Conservation (phyloP, 495 filamentous ascomycete species). For the Neurospora pannonica region DNA sequence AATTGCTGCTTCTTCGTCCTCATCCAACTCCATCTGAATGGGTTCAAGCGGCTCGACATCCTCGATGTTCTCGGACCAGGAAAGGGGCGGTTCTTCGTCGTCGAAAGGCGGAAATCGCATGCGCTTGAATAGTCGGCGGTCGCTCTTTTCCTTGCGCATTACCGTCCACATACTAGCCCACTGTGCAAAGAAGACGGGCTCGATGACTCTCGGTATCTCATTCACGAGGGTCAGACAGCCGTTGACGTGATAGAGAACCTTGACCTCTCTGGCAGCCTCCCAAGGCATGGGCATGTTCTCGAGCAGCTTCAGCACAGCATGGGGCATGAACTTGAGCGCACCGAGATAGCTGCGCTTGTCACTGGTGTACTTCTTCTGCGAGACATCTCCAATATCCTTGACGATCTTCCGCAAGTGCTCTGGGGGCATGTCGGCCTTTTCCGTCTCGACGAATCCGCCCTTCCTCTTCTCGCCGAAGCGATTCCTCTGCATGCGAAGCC, state of each 20-base stretch:
- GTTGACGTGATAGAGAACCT: slow-evolving; percentile 97
- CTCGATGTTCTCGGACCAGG: slow-evolving; percentile 98
- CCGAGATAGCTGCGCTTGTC: slow-evolving; percentile 98
- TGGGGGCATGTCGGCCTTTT: slow-evolving; percentile 98
- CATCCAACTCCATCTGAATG: slow-evolving; percentile 98
- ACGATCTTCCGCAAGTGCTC: slow-evolving; percentile 98
- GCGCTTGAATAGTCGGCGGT: slow-evolving; percentile 91
- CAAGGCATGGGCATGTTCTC: slow-evolving; percentile 99
- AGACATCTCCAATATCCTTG: slow-evolving; percentile 97
- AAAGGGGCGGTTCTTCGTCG: slow-evolving; percentile 94
- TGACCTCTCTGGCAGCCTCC: slow-evolving; percentile 92
- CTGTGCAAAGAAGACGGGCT: slow-evolving; percentile 96
- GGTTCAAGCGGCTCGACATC: slow-evolving; percentile 96
- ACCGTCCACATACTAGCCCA: slow-evolving; percentile 99
- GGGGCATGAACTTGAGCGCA: slow-evolving; percentile 98
- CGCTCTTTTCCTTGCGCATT: slow-evolving; percentile 97
- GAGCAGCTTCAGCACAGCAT: slow-evolving; percentile 95
- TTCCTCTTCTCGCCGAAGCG: slow-evolving; percentile 96
- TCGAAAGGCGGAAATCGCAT: slow-evolving; percentile 99
- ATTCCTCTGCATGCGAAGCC: slow-evolving; percentile 85
- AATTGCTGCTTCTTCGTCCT: slow-evolving; percentile 84
- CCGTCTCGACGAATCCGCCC: slow-evolving; percentile 90
- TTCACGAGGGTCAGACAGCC: slow-evolving; percentile 96
- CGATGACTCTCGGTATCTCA: slow-evolving; percentile 92
- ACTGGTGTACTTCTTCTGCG: slow-evolving; percentile 97